Evolutionary conservation across 2,329 filamentous ascomycete species (phyloP).

Genomic region (Zymoseptoria ardabiliae): DNA sequence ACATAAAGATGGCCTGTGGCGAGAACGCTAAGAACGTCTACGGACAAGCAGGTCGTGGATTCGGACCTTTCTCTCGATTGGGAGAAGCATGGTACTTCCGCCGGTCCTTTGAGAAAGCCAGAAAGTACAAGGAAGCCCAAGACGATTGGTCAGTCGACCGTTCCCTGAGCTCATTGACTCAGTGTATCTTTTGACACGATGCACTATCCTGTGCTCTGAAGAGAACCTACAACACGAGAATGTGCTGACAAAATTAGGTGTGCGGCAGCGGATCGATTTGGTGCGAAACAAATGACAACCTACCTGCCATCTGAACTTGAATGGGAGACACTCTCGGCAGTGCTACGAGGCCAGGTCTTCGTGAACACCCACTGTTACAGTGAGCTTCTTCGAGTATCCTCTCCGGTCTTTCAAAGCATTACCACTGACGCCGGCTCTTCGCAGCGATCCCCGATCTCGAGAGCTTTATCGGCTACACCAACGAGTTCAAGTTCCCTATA

Average conservation of each 20-base stretch:
- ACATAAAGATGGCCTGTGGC: slow-evolving; percentile 69
- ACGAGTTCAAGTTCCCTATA: slow-evolving; percentile 62
- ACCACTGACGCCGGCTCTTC: not conserved
- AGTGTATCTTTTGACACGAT: not conserved
- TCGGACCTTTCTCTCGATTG: slow-evolving; percentile 53
- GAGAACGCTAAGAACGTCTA: slow-evolving; percentile 62
- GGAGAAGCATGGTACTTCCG: slow-evolving; percentile 65
- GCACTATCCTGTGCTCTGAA: not conserved
- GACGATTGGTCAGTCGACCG: slow-evolving; percentile 51
- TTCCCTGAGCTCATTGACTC: not conserved
- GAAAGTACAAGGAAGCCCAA: slow-evolving; percentile 50
- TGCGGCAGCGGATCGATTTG: slow-evolving; percentile 44
- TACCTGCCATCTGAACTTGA: slow-evolving; percentile 57
- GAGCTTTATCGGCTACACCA: slow-evolving; percentile 61
- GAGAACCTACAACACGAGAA: not conserved
- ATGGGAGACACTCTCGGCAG: slow-evolving; percentile 58
- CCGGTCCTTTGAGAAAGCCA: slow-evolving; percentile 58
- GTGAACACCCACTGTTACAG: slow-evolving; percentile 67
- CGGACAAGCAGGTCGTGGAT: slow-evolving; percentile 45
- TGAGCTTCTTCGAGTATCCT: slow-evolving; percentile 18
- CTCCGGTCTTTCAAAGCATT: not conserved
- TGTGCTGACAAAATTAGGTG: slow-evolving; percentile 32
- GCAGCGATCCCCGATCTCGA: slow-evolving; percentile 54
- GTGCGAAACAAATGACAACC: slow-evolving; percentile 44
- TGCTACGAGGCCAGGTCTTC: slow-evolving; percentile 59